These are phyloP conservation scores for Mycena citricolor DNA, from an alignment of 1,284 basidiomycete species.

Conservation along the genomic window DNA sequence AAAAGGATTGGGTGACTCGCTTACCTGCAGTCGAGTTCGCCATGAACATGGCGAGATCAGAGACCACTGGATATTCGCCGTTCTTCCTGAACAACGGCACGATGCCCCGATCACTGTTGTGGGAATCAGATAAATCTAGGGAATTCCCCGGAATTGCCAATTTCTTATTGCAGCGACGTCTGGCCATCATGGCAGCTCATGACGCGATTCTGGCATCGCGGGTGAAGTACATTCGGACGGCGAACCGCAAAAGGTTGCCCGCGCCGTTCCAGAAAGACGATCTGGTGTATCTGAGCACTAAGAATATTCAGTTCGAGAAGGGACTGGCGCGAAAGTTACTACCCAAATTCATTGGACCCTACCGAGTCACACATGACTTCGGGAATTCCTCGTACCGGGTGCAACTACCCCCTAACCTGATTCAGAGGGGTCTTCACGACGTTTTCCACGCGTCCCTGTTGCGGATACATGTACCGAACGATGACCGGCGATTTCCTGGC, in stretches of 20 bases:
- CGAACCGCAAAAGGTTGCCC: conserved; percentile 6
- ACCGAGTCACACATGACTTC: conserved; percentile 23
- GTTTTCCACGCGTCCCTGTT: conserved; percentile 22
- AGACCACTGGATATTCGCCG: conserved; percentile 8
- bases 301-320: conserved; percentile 27
- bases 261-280: conserved; percentile 8
- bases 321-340: conserved; percentile 25
- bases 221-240: conserved; percentile 3
- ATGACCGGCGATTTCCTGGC: conserved; percentile 11
- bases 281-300: conserved; percentile 33
- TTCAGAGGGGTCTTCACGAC: conserved; percentile 24
- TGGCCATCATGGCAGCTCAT: conserved; percentile 11
- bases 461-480: neutral
- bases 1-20: conserved; percentile 6
- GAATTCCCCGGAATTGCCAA: conserved; percentile 13
- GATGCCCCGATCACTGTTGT: conserved; percentile 12
- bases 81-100: conserved; percentile 12
- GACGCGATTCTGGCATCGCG: conserved; percentile 8
- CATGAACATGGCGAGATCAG: conserved; percentile 3
- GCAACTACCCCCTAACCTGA: conserved; percentile 28
- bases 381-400: conserved; percentile 16
- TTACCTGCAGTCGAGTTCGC: conserved; percentile 10
- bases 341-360: conserved; percentile 35
- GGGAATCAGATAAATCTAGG: neutral
- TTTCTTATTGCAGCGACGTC: conserved; percentile 10